Evolutionary conservation across 2,329 filamentous ascomycete genomes (phyloP), one percentile per base, ranked within the genome.

Genomic region (Claviceps maximensis): DNA sequence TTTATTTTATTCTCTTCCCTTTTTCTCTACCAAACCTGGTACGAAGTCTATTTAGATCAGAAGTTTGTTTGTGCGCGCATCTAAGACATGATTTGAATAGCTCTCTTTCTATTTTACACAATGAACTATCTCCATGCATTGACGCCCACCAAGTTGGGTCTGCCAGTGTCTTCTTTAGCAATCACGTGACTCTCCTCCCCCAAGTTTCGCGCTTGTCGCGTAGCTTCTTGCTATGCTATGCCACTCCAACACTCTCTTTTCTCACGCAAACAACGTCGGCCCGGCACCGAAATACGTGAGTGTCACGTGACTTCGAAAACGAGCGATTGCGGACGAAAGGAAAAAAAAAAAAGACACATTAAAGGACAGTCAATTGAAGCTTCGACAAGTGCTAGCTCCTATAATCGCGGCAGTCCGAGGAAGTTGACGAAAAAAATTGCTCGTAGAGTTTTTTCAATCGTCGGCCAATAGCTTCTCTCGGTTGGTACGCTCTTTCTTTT

Each of bases 271-370:
- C 27, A 47, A n/a, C n/a, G n/a, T n/a, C n/a, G n/a, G n/a, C n/a
- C 13, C 21, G 25, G 0, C 12, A 45, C 3, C n/a, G 36, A 44
- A 21, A 7, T 17, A 19, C 6, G 36, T 3, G 2, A 23, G 21
- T n/a, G 55, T 67, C 65, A 67, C 65, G 65, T 67, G 65, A 67
- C 48, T 59, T 59, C 47, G n/a, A 53, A 47, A 51, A 49, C 62
- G 62, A 59, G 57, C 59, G 58, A 60, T 62, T 56, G 59, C 59
- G 56, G 60, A 50, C 48, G 17, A 53, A 55, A 56, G 56, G 58
- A 61, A 56, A 59, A 57, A 56, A 59, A 59, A 60, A n/a, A 56
- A 58, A 55, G 54, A 60, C 59, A 60, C 40, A 61, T 23, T 54
- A 47, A 60, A 54, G 47, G 50, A 52, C 50, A 38, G 50, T 50